phyloP scores from a whole-genome alignment of 495 filamentous ascomycete species.

The Penicillium bovifimosum region DNA sequence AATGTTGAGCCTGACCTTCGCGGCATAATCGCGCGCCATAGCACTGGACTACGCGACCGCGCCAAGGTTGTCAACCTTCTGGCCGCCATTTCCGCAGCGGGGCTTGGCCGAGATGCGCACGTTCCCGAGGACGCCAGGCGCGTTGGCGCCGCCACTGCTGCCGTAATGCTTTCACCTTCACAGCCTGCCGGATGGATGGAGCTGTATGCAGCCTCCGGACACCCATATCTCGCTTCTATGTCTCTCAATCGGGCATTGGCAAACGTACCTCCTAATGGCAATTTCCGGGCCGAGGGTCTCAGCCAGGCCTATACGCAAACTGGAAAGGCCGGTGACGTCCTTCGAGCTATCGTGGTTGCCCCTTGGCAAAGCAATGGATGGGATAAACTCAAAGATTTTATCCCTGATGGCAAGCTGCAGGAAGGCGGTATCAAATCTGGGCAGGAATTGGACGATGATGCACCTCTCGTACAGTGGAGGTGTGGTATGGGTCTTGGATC shows the following conservation, averaged over 20 bases:
- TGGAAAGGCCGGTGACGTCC: conserved; percentile 62
- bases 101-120: conserved; percentile 28
- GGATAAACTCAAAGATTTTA: conserved; percentile 39
- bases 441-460: neutral
- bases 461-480: neutral
- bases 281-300: conserved; percentile 62
- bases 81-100: conserved; percentile 47
- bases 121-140: conserved; percentile 34
- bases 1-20: conserved; percentile 77
- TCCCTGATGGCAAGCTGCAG: conserved; percentile 9
- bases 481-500: neutral
- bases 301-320: conserved; percentile 73
- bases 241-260: conserved; percentile 71
- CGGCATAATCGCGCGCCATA: conserved; percentile 58
- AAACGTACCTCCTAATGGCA: conserved; percentile 62
- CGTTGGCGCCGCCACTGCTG: conserved; percentile 54
- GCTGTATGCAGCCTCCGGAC: conserved; percentile 53
- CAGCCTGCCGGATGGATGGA: conserved; percentile 73
- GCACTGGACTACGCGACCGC: conserved; percentile 41
- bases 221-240: conserved; percentile 65
- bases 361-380: conserved; percentile 71
- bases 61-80: conserved; percentile 53
- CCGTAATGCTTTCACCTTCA: conserved; percentile 72
- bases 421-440: neutral
- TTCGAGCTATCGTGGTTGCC: conserved; percentile 71